phyloP scores from a whole-genome alignment of 2,329 filamentous ascomycete genomes.

The Hypoxylon sp. region DNA sequence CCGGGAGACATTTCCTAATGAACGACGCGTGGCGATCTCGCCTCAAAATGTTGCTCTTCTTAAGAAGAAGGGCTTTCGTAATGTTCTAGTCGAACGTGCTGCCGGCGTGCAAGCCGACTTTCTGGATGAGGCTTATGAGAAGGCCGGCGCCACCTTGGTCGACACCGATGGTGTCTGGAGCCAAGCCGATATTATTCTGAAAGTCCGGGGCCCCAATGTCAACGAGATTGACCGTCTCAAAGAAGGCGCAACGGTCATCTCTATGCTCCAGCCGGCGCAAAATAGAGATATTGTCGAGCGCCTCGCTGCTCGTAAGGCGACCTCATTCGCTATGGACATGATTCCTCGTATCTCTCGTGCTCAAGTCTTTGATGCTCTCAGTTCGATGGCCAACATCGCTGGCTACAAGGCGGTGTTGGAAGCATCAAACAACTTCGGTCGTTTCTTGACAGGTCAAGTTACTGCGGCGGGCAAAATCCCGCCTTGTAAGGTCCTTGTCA shows the following conservation, averaged over 20 bases:
- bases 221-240: slow-evolving; percentile 78
- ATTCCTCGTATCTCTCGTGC: slow-evolving; percentile 90
- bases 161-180: slow-evolving; percentile 78
- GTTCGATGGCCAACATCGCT: slow-evolving; percentile 94
- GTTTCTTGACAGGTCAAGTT: slow-evolving; percentile 89
- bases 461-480: slow-evolving; percentile 93
- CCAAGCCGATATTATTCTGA: slow-evolving; percentile 82
- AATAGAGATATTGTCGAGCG: slow-evolving; percentile 81
- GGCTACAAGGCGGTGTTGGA: slow-evolving; percentile 93
- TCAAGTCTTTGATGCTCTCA: slow-evolving; percentile 88
- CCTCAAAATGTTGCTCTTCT: slow-evolving; percentile 85
- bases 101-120: slow-evolving; percentile 85
- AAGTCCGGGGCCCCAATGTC: slow-evolving; percentile 81
- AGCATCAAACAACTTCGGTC: slow-evolving; percentile 88
- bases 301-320: slow-evolving; percentile 77
- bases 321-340: slow-evolving; percentile 92
- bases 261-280: slow-evolving; percentile 85
- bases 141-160: slow-evolving; percentile 82
- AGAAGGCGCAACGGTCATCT: slow-evolving; percentile 80
- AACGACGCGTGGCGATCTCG: slow-evolving; percentile 86
- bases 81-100: slow-evolving; percentile 82
- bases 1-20: slow-evolving; percentile 80
- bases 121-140: slow-evolving; percentile 79
- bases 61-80: slow-evolving; percentile 86
- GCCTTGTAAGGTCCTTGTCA: slow-evolving; percentile 89